Base-by-base conservation (phyloP, 192 early-diverging fungal species). In the Funneliformis mosseae region DNA sequence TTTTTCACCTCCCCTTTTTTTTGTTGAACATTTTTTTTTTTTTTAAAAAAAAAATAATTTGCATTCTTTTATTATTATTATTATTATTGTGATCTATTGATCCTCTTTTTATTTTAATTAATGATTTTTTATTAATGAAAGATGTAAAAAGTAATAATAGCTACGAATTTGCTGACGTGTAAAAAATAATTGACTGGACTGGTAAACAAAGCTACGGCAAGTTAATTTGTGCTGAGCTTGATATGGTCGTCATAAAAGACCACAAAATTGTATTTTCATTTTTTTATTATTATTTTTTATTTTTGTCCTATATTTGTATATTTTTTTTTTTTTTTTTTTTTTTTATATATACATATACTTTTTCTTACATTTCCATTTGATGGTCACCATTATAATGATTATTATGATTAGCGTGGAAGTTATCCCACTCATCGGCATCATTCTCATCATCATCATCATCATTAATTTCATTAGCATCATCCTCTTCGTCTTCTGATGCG, bases 361-460 rank as follows among this genome's bases (percentile, higher is more conserved):
- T 43, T 42, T 55, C 23, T 74, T 74, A 74, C 73, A 74, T 74
- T 74, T 74, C 82, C 86, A 86, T 89, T 48, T 88, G 86, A 16
- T 87, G 81, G 74, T 86, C 86, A 48, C 80, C 46, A 48, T 48
- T 48, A 12, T 48, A 48, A 48, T 48, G 46, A 48, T 48, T 48
- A 48, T 48, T 48, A 12, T 48, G 46, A 12, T 48, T 48, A 48
- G 46, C 46, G 10, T 48, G 8, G 46, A 48, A 82, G 45, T 86
- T 79, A 74, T 85, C 85, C 23, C 83, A 86, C 63, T 86, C 85
- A 39, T 85, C 86, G 28, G 67, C 83, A 21, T 81, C 38, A 39
- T 87, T 83, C 27, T 92, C 91, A 78, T 88, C 90, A 18, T 90
- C 92, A 10, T 73, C n/a, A n/a, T n/a, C 81, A 21, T 87, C 90